Base-by-base conservation (phyloP, 441 rosid genomes). In the Gossypium gossypioides region DNA sequence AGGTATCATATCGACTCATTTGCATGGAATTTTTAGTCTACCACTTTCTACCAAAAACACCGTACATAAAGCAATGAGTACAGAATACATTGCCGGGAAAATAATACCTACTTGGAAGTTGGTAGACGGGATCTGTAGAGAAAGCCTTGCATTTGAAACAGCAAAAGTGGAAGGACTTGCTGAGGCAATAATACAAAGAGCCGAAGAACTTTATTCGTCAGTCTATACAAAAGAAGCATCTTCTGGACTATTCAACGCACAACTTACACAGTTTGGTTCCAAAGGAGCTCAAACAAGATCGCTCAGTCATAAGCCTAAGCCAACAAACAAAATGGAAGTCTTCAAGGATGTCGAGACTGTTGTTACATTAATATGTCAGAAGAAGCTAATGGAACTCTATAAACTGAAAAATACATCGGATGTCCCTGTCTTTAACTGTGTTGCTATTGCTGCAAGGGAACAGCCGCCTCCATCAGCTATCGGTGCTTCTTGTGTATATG, bases 111-210 rank as follows among this genome's bases (percentile, higher is more conserved):
- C 96, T 29, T 96, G 99, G 99, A 87, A 76, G 81, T 77, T 96
- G 78, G 80, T 83, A 42, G 98, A 96, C 81, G 99, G 99, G 66
- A 80, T 91, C 57, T 93, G 98, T 79, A 83, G 85, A 73, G 97
- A 96, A 86, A 96, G 99, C 83, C 98, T 96, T 60, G 99, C 99
- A 60, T 96, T 96, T 81, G 98, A 96, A 86, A 96, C 99, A 9
- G 99, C 99, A 29, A 91, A 82, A 85, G 88, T 71, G 78, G 99
- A 96, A 85, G 99, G 99, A 12, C 78, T 96, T 69, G 87, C 96
- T 0, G 95, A 88, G 77, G 40, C 63, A 29, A 62, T 96, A 51
- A 86, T 96, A 74, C 86, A 84, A 76, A 86, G 98, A 84, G 99
- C 98, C 5, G 88, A 96, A 84, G 91, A 84, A 68, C 88, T 96